Evolutionary conservation across 2,329 filamentous ascomycete species (phyloP).

Genomic region (Calcarisporium arbuscula): DNA sequence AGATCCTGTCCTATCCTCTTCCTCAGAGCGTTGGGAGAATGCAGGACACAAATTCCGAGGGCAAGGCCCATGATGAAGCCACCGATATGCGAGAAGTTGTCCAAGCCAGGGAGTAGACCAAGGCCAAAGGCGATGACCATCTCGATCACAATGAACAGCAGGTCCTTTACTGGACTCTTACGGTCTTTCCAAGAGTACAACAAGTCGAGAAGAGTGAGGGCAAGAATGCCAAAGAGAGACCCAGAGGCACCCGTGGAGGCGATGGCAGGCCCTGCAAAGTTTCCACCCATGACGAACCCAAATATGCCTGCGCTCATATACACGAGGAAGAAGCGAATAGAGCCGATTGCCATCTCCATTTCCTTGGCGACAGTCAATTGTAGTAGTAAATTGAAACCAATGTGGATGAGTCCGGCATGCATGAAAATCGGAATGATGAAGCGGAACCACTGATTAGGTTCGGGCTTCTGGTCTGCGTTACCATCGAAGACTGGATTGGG

Average conservation of each 20-base stretch:
- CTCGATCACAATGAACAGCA: slow-evolving; percentile 82
- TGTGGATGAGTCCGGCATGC: slow-evolving; percentile 89
- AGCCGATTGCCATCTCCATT: slow-evolving; percentile 86
- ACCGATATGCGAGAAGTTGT: slow-evolving; percentile 97
- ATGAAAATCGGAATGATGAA: slow-evolving; percentile 96
- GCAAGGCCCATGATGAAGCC: slow-evolving; percentile 90
- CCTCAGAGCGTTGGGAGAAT: slow-evolving; percentile 77
- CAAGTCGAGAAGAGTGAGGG: slow-evolving; percentile 79
- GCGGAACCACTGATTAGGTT: slow-evolving; percentile 92
- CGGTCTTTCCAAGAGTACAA: slow-evolving; percentile 89
- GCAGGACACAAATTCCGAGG: slow-evolving; percentile 79
- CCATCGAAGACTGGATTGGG: slow-evolving; percentile 59
- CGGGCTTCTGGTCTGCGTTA: slow-evolving; percentile 41
- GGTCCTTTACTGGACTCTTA: slow-evolving; percentile 67
- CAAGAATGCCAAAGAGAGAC: slow-evolving; percentile 84
- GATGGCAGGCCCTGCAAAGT: slow-evolving; percentile 77
- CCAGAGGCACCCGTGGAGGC: slow-evolving; percentile 87
- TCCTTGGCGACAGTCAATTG: slow-evolving; percentile 87
- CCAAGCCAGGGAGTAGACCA: slow-evolving; percentile 82
- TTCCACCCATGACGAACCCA: slow-evolving; percentile 89
- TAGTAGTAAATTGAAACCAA: slow-evolving; percentile 89
- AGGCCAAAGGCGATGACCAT: slow-evolving; percentile 86
- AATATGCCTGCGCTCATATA: slow-evolving; percentile 92
- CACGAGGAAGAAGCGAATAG: slow-evolving; percentile 80
- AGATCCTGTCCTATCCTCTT: slow-evolving; percentile 65